Conservation (phyloP, 768 basidiomycete genomes). For the Saitozyma sp. region DNA sequence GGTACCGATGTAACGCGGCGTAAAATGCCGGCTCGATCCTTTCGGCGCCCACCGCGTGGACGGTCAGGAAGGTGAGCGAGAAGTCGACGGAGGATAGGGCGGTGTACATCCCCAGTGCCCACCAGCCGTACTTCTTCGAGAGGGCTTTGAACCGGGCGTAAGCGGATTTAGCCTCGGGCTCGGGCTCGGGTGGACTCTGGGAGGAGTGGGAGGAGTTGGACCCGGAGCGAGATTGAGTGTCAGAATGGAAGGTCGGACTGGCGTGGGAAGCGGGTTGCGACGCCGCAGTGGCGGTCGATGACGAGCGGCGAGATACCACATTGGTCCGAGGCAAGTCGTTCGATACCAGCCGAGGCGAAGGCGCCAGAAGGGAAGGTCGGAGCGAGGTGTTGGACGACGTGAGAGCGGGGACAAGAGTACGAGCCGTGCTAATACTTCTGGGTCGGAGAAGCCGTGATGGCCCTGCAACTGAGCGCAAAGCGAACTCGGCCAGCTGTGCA, state of each 20-base stretch:
- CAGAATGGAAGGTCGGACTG: neutral
- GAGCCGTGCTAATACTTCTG: too few species aligned
- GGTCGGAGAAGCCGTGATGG: too few species aligned
- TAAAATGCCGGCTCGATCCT: conserved; percentile 71
- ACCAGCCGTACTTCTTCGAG: conserved; percentile 91
- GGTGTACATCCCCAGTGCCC: conserved; percentile 87
- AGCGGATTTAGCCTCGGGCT: conserved; percentile 18
- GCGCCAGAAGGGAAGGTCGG: too few species aligned
- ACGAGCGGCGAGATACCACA: too few species aligned
- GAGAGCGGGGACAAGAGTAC: too few species aligned
- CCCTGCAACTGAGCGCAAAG: too few species aligned
- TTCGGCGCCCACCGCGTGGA: conserved; percentile 86
- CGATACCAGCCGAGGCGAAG: too few species aligned
- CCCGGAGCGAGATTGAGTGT: neutral
- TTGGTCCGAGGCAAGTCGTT: too few species aligned
- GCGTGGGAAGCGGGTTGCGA: too few species aligned
- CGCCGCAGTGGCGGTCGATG: too few species aligned
- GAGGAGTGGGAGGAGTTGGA: conserved; percentile 1
- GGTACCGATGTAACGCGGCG: conserved; percentile 49
- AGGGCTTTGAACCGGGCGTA: conserved; percentile 55
- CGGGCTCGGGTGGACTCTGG: conserved; percentile 10
- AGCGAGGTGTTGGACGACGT: too few species aligned
- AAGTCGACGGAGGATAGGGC: conserved; percentile 76
- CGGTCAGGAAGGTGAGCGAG: conserved; percentile 73
- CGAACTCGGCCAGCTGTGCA: too few species aligned